Base-by-base conservation (phyloP, 257 asterid genomes). In the Marsdenia floribunda region DNA sequence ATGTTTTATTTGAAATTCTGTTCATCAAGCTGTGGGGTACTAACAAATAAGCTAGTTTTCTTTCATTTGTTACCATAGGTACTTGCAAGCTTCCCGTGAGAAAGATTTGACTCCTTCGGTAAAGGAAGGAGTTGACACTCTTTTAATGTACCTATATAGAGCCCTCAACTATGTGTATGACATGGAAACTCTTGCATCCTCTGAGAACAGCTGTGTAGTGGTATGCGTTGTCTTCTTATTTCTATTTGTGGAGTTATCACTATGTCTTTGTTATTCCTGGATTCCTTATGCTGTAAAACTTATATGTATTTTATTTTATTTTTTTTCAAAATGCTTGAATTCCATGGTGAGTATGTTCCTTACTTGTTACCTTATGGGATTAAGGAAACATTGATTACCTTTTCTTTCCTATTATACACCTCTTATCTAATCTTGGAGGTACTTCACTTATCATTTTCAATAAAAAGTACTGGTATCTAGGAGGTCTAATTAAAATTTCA, bases 111-210 rank as follows among this genome's bases (percentile, higher is more conserved):
- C 84, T 70, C 74, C 79, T 69, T 84, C 89, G 61, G 90, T 89
- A 83, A 87, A 78, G 81, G 99, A 94, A 82, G 99, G 99, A 77
- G 91, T 94, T 75, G 99, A 94, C 87, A 94, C 99, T 53, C 99
- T 94, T 78, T 79, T 94, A 77, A 88, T 94, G 96, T 87, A 90
- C 82, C 89, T 94, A 15, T 92, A 88, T 80, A 87, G 99, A 89
- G 91, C 98, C 80, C 86, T 89, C 70, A 88, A 90, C 77, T 76
- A 80, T 69, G 87, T 83, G 49, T 90, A 90, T 75, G 96, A 88
- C 79, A 92, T 94, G 99, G 99, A 94, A 83, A 90, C 54, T 78
- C 97, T 94, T 80, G 97, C 96, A 75, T 90, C 96, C 80, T 88
- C 91, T 12, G 92, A 90, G 71, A 94, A 94, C 81, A 85, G 82